phyloP scores from a whole-genome alignment of 257 asterid species.

The Gardenia jasminoides region DNA sequence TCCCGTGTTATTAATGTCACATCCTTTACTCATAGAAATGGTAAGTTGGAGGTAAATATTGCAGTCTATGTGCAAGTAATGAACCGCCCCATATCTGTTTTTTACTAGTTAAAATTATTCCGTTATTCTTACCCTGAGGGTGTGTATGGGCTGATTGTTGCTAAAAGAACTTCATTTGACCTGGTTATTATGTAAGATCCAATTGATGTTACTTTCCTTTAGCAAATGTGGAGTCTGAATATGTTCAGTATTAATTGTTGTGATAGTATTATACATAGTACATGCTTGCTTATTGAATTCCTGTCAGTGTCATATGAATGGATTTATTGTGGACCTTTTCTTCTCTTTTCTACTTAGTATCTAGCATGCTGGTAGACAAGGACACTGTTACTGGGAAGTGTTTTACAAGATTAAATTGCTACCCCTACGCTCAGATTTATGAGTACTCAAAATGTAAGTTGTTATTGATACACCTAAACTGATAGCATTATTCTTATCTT shows the following conservation, averaged over 20 bases:
- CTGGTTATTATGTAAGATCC: not conserved
- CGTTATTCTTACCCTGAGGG: not conserved
- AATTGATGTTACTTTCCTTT: not conserved
- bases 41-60: constrained; percentile 33
- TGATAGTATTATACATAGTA: not conserved
- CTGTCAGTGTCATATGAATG: not conserved
- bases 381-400: constrained; percentile 58
- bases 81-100: not conserved
- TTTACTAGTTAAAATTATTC: not conserved
- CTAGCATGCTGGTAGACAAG: constrained; percentile 43
- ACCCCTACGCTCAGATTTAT: constrained; percentile 70
- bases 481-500: constrained; percentile 11
- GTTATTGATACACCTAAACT: constrained; percentile 18
- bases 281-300: not conserved
- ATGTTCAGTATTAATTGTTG: not conserved
- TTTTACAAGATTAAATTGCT: constrained; percentile 41
- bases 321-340: not conserved
- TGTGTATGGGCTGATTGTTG: not conserved
- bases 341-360: constrained; percentile 32
- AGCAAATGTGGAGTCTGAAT: no score
- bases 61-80: not conserved
- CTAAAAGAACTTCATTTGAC: not conserved
- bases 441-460: constrained; percentile 82
- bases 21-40: constrained; percentile 87
- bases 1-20: constrained; percentile 85